Base-by-base conservation (phyloP, 2,329 filamentous ascomycete species). In the Arthrinium phaeospermum region DNA sequence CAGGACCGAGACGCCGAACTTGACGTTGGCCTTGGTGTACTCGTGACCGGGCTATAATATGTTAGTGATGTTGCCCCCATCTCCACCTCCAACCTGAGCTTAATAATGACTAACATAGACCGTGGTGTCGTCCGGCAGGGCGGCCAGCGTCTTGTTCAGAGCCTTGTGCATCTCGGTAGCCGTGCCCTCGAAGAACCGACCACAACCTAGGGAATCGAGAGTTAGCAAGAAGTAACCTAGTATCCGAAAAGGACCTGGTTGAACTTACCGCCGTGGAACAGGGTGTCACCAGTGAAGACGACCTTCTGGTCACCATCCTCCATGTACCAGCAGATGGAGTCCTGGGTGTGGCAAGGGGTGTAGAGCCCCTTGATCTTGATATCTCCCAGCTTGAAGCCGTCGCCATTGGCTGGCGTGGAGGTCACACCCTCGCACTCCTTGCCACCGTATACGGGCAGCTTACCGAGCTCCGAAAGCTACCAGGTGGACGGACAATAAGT, bases 301-400 rank as follows among this genome's bases (percentile, higher is more conserved):
- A 89, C 95, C 78, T 90, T 91, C 72, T 89, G 85, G 68, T 90
- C 86, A 27, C 91, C 91, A 79, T 99, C 96, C 83, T 98, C 90
- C 86, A 96, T 91, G 77, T 91, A 94, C 86, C 92, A 99, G 87
- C 96, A 99, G 81, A 99, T 98, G 82, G 95, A 98, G 85, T 99
- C 96, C 85, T 98, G 95, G 1, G 96, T 99, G 82, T 99, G 96
- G 82, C 96, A 99, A 1, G 96, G 96, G 16, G 96, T 99, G 83
- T 98, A 93, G n/a, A 98, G 86, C 34, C 94, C 93, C 80, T 90
- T 96, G 72, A 98, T 92, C 19, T 89, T 88, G 81, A 99, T 96
- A 76, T 89, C 88, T 71, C 96, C 96, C 74, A 99, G 90, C 75
- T 90, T 92, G 86, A 98, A 98, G 3, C 87, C 90, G 75, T 94